Evolutionary conservation across 371 early-diverging fungal genomes (phyloP).

Genomic region (Syncephalis fuscata): DNA sequence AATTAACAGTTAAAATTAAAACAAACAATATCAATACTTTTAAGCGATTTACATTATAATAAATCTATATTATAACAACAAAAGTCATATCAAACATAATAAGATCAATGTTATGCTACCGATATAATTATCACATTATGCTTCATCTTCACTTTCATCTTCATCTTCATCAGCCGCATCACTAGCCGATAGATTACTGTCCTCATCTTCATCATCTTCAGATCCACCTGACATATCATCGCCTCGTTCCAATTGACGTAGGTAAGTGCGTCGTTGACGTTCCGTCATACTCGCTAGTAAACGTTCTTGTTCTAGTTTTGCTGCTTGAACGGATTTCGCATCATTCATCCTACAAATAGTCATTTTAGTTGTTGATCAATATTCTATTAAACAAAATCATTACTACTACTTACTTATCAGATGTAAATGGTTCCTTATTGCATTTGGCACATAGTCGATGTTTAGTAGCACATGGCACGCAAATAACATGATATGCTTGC

Average conservation of each 20-base stretch:
- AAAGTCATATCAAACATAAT: no score
- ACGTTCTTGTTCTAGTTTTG: conserved; percentile 53
- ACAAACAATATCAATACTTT: no score
- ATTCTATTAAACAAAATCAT: not conserved
- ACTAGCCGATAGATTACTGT: no score
- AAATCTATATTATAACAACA: no score
- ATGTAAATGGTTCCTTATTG: conserved; percentile 52
- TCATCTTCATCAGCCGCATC: conserved; percentile 17
- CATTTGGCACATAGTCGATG: conserved; percentile 91
- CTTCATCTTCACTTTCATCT: conserved; percentile 15
- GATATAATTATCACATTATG: no score
- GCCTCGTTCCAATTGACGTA: conserved; percentile 60
- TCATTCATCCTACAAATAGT: conserved; percentile 33
- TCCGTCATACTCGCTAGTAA: conserved; percentile 58
- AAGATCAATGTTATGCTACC: no score
- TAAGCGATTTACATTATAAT: no score
- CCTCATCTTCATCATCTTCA: conserved; percentile 20
- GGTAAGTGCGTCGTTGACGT: conserved; percentile 70
- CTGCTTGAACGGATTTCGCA: conserved; percentile 31
- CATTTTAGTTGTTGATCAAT: conserved; percentile 13
- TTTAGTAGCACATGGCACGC: conserved; percentile 62
- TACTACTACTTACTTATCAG: conserved; percentile 5
- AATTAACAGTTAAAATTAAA: no score
- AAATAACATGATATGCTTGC: conserved; percentile 91
- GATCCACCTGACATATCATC: conserved; percentile 23